phyloP scores from a whole-genome alignment of 2,329 filamentous ascomycete species.

The Paraphoma sp. region DNA sequence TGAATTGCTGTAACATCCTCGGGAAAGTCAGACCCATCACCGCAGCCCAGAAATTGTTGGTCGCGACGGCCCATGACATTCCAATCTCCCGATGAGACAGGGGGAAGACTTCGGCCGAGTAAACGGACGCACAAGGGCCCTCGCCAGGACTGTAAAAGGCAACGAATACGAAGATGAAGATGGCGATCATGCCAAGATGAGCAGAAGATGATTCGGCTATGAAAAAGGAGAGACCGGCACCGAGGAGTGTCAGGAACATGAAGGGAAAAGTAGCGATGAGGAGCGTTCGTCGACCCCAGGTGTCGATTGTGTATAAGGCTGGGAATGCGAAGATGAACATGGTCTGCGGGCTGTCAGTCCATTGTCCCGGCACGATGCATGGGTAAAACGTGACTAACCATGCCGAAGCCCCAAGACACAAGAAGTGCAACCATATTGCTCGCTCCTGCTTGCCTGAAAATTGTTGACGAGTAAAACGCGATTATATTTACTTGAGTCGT shows the following conservation, averaged over 20 bases:
- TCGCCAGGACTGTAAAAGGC: constrained; percentile 40
- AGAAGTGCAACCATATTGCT: constrained; percentile 30
- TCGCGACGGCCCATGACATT: constrained; percentile 67
- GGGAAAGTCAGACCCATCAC: constrained; percentile 60
- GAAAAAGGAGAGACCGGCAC: constrained; percentile 1
- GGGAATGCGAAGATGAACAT: constrained; percentile 51
- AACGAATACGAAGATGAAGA: constrained; percentile 59
- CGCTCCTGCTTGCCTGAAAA: constrained; percentile 63
- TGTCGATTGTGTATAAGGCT: constrained; percentile 52
- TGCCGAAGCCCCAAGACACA: constrained; percentile 49
- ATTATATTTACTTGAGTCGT: constrained; percentile 54
- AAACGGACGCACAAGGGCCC: constrained; percentile 59
- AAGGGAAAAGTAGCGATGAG: constrained; percentile 51
- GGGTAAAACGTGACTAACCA: constrained; percentile 30
- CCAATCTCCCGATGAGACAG: constrained; percentile 71
- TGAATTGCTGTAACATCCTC: constrained; percentile 57
- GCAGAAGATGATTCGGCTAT: neutral
- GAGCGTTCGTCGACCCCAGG: constrained; percentile 16
- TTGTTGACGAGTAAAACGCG: constrained; percentile 75
- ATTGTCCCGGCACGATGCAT: neutral
- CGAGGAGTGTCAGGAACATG: constrained; percentile 56
- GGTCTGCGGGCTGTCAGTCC: neutral
- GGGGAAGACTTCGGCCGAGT: constrained; percentile 71
- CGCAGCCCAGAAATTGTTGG: constrained; percentile 60
- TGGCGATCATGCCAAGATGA: constrained; percentile 7